Conservation (phyloP, 2,329 filamentous ascomycete genomes). For the Colletotrichum viniferum region DNA sequence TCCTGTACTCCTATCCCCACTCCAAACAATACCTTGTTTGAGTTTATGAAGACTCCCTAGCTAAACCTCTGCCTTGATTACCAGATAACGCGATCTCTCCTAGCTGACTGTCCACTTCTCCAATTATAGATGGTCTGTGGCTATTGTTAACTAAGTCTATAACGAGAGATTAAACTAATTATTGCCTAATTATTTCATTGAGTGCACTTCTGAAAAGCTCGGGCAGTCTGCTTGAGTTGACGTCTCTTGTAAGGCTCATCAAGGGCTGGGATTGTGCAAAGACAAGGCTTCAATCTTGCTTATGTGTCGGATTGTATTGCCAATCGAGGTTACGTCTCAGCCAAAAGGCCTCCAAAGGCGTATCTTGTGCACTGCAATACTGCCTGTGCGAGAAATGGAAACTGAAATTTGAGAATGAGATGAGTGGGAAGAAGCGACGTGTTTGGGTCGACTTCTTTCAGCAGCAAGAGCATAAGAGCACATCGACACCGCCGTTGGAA, state of each 20-base stretch:
- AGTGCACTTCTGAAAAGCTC: not conserved
- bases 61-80: not conserved
- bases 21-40: not conserved
- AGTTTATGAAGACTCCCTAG: not conserved
- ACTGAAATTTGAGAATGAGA: not conserved
- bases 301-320: not conserved
- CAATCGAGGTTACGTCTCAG: not conserved
- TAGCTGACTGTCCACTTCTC: not conserved
- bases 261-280: not conserved
- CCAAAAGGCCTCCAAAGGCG: not conserved
- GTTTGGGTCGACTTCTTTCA: not conserved
- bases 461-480: not conserved
- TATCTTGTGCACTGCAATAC: not conserved
- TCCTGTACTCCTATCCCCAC: not conserved
- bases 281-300: not conserved
- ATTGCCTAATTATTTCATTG: not conserved
- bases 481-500: not conserved
- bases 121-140: not conserved
- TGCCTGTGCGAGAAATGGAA: not conserved
- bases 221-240: not conserved
- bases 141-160: not conserved
- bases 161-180: not conserved
- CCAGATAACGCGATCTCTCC: not conserved
- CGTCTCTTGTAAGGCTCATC: not conserved
- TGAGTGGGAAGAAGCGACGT: not conserved